A percentile compares a stretch with the other conserved stretches of the same genome.
These are phyloP conservation scores for Aspergillus heteromorphus DNA, from an alignment of 495 filamentous ascomycete genomes.

Conservation along the genomic window DNA sequence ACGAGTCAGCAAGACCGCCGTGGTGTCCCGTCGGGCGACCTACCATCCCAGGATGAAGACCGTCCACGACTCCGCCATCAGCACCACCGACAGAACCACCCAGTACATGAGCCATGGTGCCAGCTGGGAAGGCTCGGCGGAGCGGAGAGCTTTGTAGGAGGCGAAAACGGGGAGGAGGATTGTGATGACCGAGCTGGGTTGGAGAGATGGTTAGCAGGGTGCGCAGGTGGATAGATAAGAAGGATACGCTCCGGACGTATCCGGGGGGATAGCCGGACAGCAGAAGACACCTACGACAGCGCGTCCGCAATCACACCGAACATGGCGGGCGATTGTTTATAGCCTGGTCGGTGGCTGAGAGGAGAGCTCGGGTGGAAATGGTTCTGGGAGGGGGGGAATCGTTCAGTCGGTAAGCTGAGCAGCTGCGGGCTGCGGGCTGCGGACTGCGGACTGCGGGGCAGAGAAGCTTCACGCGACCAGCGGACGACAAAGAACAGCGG, in stretches of 20 bases:
- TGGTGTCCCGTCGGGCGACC: too few species aligned
- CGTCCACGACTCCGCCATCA: conserved; percentile 81
- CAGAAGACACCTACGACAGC: conserved; percentile 59
- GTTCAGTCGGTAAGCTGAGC: conserved; percentile 2
- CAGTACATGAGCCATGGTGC: conserved; percentile 99
- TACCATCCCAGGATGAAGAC: conserved; percentile 82
- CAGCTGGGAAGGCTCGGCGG: conserved; percentile 81
- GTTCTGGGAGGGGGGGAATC: background rate
- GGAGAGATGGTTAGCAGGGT: conserved; percentile 14
- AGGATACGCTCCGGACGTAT: background rate
- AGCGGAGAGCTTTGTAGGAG: conserved; percentile 96
- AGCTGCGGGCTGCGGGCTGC: conserved; percentile 17
- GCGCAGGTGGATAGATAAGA: conserved; percentile 1
- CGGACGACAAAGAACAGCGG: conserved; percentile 6
- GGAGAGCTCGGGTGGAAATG: background rate
- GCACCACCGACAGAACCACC: conserved; percentile 79
- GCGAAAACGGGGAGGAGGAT: conserved; percentile 96
- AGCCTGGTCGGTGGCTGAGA: background rate
- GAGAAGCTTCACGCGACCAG: conserved; percentile 12
- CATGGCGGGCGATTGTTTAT: conserved; percentile 44
- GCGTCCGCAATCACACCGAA: conserved; percentile 77
- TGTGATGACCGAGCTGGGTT: conserved; percentile 64
- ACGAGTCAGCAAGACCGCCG: background rate
- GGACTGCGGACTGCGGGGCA: conserved; percentile 20
- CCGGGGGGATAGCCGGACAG: background rate